Evolutionary conservation across 192 early-diverging fungal genomes (phyloP), one percentile per base, ranked within the genome.

Genomic region (Coemansia sp.): DNA sequence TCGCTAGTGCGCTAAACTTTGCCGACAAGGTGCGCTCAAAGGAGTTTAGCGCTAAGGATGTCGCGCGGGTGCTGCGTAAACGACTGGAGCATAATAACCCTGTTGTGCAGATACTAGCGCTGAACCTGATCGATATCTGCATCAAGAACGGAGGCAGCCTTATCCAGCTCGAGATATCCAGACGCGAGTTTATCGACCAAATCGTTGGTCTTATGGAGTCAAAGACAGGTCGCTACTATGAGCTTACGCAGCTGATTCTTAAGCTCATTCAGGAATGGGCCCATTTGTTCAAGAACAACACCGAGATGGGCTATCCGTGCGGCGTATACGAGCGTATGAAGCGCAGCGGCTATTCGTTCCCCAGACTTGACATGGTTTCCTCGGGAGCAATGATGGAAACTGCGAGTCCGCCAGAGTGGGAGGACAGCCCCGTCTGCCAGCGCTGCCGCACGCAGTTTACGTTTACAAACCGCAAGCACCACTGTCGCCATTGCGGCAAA

Each of bases 401-500:
- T 7, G 83, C 84, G 16, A 93, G 93, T 20, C 94, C 97, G 28
- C 96, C 97, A 30, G 95, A 94, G 69, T 99, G 97, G 97, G 89
- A 91, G 7, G 96, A 98, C 70, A 92, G 90, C 45, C 89, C 94
- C 64, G 88, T 94, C 11, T 99, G 97, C 77, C 91, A 90, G 83
- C 88, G 97, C 49, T 99, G 97, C 76, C 86, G 97, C 57, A 92
- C 93, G 1, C 67, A 81, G 8, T 99, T 99, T 67, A 97, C 96
- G 17, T 83, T 94, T 3, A 93, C 95, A 42, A 98, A 96, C 75
- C 87, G 97, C 62, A 97, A 98, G 75, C 97, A 99, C 75, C 97
- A 99, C 79, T 99, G 97, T 68, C 90, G 97, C 72, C 92, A 96
- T 68, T 99, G 97, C 74, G 97, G 97, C 16, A 80, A 89, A 36